Percentiles rank a stretch among this genome's conserved stretches.
These are phyloP conservation scores for Themeda triandra DNA, from an alignment of 176 grass and related monocot genomes.

Conservation along the genomic window DNA sequence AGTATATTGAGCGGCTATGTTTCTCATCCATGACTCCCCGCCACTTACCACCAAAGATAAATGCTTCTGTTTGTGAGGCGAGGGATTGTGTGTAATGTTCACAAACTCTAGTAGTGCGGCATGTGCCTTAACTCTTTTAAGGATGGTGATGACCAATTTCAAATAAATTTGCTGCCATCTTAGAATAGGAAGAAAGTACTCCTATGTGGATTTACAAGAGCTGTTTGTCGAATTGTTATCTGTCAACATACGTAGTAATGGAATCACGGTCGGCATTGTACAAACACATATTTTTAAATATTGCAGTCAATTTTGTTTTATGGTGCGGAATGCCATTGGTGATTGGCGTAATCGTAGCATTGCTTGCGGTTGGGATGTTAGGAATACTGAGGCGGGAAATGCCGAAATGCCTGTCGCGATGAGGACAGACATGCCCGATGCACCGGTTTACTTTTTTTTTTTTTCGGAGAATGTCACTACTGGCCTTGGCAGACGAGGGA, in stretches of 20 bases:
- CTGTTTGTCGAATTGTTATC: background rate
- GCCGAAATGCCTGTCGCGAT: background rate
- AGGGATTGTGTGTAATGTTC: conserved; percentile 21
- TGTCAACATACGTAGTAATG: background rate
- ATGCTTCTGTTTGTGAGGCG: background rate
- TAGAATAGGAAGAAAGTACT: background rate
- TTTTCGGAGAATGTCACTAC: too few relatives aligned
- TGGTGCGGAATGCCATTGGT: too few relatives aligned
- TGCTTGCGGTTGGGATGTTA: too few relatives aligned
- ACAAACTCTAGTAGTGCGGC: conserved; percentile 17
- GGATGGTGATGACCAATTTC: conserved; percentile 1
- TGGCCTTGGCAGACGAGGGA: too few relatives aligned
- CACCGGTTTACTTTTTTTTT: too few relatives aligned
- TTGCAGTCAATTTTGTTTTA: too few relatives aligned
- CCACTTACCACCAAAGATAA: background rate
- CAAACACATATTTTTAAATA: background rate
- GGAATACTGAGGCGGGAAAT: too few relatives aligned
- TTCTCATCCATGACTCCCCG: background rate
- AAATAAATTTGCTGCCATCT: conserved; percentile 42
- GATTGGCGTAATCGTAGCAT: background rate
- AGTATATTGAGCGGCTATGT: background rate
- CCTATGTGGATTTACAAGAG: background rate
- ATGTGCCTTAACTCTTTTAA: conserved; percentile 1
- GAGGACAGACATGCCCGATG: background rate
- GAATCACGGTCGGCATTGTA: background rate